phyloP scores from a whole-genome alignment of 495 filamentous ascomycete genomes.

The Penicillium desertorum region DNA sequence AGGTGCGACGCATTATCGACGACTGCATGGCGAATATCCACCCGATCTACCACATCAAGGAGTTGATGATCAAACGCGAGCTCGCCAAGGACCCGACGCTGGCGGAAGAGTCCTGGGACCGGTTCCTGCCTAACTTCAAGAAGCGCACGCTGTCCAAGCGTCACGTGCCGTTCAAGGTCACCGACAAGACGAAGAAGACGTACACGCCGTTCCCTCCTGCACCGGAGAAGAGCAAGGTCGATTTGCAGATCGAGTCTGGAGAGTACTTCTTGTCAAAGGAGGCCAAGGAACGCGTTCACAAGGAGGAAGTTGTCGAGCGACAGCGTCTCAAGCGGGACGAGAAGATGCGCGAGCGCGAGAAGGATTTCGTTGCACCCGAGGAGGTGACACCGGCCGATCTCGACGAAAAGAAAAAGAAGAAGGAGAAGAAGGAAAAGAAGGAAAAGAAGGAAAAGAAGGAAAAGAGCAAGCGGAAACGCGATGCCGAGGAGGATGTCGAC shows the following conservation, averaged over 20 bases:
- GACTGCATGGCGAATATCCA: conserved; percentile 98
- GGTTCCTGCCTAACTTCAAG: conserved; percentile 98
- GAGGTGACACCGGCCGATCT: conserved; percentile 57
- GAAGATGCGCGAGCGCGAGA: conserved; percentile 80
- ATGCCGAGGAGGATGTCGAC: conserved; percentile 38
- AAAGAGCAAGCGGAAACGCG: conserved; percentile 46
- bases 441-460: conserved; percentile 45
- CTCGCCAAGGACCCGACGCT: conserved; percentile 92
- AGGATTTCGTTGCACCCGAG: conserved; percentile 81
- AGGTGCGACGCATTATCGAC: conserved; percentile 84
- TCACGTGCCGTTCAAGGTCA: conserved; percentile 77
- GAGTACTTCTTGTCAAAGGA: conserved; percentile 95
- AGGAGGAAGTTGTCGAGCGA: conserved; percentile 75
- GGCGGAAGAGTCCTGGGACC: conserved; percentile 85
- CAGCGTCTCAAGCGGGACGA: conserved; percentile 83
- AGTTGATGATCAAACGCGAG: conserved; percentile 98
- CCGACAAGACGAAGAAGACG: conserved; percentile 88
- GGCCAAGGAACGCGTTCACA: conserved; percentile 78
- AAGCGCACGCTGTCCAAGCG: conserved; percentile 87
- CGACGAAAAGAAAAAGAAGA: conserved; percentile 55
- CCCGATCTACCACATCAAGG: conserved; percentile 93
- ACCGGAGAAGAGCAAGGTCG: conserved; percentile 93
- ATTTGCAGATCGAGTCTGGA: conserved; percentile 95
- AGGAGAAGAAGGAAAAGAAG: conserved; percentile 56
- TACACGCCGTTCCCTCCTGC: conserved; percentile 81